Percentiles rank a stretch among this genome's conserved stretches.
phyloP scores from a whole-genome alignment of 768 basidiomycete species.

The Chalciporus chontae region DNA sequence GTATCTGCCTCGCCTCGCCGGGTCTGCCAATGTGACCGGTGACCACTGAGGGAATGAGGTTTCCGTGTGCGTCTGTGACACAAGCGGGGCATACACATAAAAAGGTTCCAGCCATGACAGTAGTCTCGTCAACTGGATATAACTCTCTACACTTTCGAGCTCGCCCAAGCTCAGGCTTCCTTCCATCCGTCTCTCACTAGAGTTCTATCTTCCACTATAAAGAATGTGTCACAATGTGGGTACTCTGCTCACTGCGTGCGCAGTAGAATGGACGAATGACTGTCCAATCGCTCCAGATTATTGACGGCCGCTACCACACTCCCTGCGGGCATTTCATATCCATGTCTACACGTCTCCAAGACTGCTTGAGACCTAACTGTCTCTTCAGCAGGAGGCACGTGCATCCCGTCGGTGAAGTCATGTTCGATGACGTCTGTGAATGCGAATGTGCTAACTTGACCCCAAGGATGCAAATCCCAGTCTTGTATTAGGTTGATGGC shows the following conservation, averaged over 20 bases:
- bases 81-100: slow-evolving; percentile 30
- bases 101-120: slow-evolving; percentile 15
- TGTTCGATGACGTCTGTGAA: background rate
- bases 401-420: slow-evolving; percentile 47
- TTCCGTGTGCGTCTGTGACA: slow-evolving; percentile 37
- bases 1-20: slow-evolving; percentile 35
- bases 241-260: slow-evolving; percentile 8
- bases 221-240: slow-evolving; percentile 76
- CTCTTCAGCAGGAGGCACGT: slow-evolving; percentile 66
- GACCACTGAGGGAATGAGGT: slow-evolving; percentile 35
- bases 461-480: slow-evolving; percentile 50
- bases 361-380: slow-evolving; percentile 62
- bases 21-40: slow-evolving; percentile 31
- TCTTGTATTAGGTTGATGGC: slow-evolving; percentile 64
- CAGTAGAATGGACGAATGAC: background rate
- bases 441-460: slow-evolving; percentile 13
- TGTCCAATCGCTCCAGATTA: slow-evolving; percentile 43
- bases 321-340: slow-evolving; percentile 68
- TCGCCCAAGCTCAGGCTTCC: slow-evolving; percentile 12
- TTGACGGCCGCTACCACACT: slow-evolving; percentile 73
- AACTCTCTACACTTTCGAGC: slow-evolving; percentile 17
- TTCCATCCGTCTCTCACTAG: slow-evolving; percentile 15
- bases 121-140: slow-evolving; percentile 12
- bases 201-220: slow-evolving; percentile 2
- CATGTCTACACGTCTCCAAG: slow-evolving; percentile 66